These are phyloP conservation scores for Carex myosuroides DNA, from an alignment of 176 grass and related monocot species.

Conservation along the genomic window DNA sequence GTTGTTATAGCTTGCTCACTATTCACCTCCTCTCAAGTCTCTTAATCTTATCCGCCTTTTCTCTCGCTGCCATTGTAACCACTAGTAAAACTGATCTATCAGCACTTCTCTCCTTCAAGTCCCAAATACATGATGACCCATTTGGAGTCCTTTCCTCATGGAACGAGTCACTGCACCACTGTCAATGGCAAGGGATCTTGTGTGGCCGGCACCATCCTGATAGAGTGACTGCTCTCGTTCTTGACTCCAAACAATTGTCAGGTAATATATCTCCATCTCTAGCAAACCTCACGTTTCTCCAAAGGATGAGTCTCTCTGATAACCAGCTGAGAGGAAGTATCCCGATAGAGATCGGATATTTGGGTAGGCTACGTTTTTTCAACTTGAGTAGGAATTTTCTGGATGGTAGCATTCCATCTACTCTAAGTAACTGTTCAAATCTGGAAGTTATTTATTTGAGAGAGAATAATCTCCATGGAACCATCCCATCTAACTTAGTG, in stretches of 20 bases:
- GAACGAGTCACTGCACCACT: conserved; percentile 27
- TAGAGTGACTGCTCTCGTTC: conserved; percentile 12
- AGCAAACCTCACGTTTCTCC: conserved; percentile 41
- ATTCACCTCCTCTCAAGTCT: not conserved
- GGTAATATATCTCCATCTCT: not conserved
- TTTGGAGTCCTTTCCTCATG: conserved; percentile 25
- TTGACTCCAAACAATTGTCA: conserved; percentile 7
- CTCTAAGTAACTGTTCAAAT: conserved; percentile 23
- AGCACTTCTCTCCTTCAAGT: conserved; percentile 35
- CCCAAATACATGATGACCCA: not conserved
- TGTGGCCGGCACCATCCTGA: conserved; percentile 25
- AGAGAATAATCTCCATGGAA: conserved; percentile 13
- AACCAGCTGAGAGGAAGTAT: conserved; percentile 20
- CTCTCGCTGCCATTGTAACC: not conserved
- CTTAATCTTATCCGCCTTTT: not conserved
- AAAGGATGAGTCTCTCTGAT: conserved; percentile 17
- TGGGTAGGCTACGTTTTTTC: not conserved
- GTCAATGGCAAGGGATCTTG: conserved; percentile 26
- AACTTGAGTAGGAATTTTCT: conserved; percentile 12
- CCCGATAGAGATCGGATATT: conserved; percentile 9
- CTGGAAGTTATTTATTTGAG: not conserved
- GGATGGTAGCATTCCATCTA: conserved; percentile 19
- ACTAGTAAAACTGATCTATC: not conserved
- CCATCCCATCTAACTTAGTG: conserved; percentile 17
- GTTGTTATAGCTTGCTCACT: not conserved